Percentiles rank a stretch among this genome's conserved stretches.
Conservation (phyloP, 2,329 filamentous ascomycete species). For the Calonectria pseudoturangicola region DNA sequence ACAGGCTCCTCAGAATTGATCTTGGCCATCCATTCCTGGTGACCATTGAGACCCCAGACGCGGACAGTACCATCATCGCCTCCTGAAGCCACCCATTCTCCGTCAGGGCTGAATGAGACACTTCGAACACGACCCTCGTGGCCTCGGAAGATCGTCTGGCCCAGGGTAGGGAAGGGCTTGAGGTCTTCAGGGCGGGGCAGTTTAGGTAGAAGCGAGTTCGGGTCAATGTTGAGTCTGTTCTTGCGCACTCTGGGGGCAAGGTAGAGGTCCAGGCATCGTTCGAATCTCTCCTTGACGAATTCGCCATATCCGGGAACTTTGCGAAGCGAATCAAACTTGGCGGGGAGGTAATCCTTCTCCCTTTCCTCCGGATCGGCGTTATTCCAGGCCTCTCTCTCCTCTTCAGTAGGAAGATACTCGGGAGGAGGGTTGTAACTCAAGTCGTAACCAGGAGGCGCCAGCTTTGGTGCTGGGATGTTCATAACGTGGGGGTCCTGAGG, state of each 20-base stretch:
- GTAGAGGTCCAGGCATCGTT: slow-evolving; percentile 95
- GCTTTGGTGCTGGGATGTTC: slow-evolving; percentile 95
- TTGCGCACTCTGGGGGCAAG: slow-evolving; percentile 93
- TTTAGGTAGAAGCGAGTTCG: slow-evolving; percentile 92
- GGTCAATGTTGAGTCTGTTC: slow-evolving; percentile 97
- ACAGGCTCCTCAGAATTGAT: slow-evolving; percentile 87
- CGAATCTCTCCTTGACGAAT: slow-evolving; percentile 96
- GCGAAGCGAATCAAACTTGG: slow-evolving; percentile 87
- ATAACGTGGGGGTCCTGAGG: slow-evolving; percentile 89
- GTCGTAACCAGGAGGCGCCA: slow-evolving; percentile 94
- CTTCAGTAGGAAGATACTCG: slow-evolving; percentile 92
- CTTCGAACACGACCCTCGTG: slow-evolving; percentile 92
- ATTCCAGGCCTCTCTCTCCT: slow-evolving; percentile 91
- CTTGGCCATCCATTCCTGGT: slow-evolving; percentile 90
- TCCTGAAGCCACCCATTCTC: slow-evolving; percentile 90
- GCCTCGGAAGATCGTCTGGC: slow-evolving; percentile 89
- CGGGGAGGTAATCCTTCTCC: slow-evolving; percentile 90
- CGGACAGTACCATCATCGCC: slow-evolving; percentile 95
- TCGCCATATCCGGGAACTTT: slow-evolving; percentile 93
- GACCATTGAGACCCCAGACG: slow-evolving; percentile 93
- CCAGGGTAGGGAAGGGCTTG: slow-evolving; percentile 94
- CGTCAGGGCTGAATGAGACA: slow-evolving; percentile 88
- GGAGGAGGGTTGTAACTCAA: slow-evolving; percentile 97
- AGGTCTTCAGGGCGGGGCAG: slow-evolving; percentile 94
- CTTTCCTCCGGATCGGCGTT: slow-evolving; percentile 91